phyloP scores from a whole-genome alignment of 106 monocot genomes.

The Dendrobium chrysotoxum region DNA sequence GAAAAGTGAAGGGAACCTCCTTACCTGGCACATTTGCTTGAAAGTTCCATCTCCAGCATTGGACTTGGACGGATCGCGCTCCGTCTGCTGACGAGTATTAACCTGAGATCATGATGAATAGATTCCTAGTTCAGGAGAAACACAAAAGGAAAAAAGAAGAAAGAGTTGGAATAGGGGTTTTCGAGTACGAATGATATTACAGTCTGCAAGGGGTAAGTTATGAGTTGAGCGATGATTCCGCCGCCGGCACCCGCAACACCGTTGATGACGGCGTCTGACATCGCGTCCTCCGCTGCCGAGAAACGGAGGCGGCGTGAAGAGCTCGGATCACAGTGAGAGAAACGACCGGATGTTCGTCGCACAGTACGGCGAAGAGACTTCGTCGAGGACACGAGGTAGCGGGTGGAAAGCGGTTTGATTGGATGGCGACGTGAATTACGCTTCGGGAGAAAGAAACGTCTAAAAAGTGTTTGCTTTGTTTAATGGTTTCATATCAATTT shows the following conservation, averaged over 20 bases:
- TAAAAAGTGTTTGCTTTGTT: too few species aligned
- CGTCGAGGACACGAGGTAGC: not conserved
- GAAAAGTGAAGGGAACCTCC: not conserved
- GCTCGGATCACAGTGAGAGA: not conserved
- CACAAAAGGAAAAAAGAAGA: not conserved
- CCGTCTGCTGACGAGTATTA: constrained; percentile 91
- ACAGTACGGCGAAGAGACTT: not conserved
- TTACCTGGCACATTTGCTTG: constrained; percentile 55
- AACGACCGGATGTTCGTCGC: not conserved
- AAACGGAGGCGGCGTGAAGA: not conserved
- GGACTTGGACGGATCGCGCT: constrained; percentile 52
- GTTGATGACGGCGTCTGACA: constrained; percentile 91
- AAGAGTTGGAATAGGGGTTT: not conserved
- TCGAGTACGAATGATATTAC: constrained; percentile 24
- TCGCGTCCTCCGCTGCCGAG: constrained; percentile 1
- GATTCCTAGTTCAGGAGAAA: not conserved
- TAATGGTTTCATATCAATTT: too few species aligned
- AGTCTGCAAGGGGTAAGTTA: constrained; percentile 92
- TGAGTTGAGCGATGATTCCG: constrained; percentile 87
- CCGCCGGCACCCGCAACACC: constrained; percentile 89
- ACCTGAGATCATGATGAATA: constrained; percentile 34
- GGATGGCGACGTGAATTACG: not conserved
- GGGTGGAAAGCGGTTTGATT: not conserved
- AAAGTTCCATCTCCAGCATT: constrained; percentile 40
- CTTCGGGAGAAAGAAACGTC: not conserved